Base-by-base conservation (phyloP, 1,284 basidiomycete species). In the Trichosporon ovoides region DNA sequence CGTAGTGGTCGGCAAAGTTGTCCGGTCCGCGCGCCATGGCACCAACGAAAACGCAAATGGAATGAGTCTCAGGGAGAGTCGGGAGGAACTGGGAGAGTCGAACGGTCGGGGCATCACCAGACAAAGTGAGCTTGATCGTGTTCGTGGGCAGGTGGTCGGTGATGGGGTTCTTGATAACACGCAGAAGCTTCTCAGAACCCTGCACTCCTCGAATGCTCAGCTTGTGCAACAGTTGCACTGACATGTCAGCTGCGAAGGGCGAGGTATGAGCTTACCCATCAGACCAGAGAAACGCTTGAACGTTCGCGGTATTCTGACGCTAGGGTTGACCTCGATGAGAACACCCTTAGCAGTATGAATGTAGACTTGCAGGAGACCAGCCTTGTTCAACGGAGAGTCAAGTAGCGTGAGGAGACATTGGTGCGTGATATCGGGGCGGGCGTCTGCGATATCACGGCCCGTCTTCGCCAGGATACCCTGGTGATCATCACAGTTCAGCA, bases 401-500 rank as follows among this genome's bases (percentile, higher is more conserved):
- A 99, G 85, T 11, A 99, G 82, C 0, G 95, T 99, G 62, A 99
- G 81, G 9, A 99, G 84, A 74, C 96, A 99, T 83, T 98, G 96
- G 77, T 99, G 95, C 0, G 96, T 98, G 72, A 98, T 98, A 77
- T 98, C 96, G 6, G 96, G 95, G 63, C 95, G 81, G 18, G 96
- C 95, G 77, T 98, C 94, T 19, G 96, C 94, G 66, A 98, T 98
- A 78, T 99, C 96, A 68, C 95, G 83, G 28, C 93, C 92, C 3
- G 94, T 97, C 79, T 97, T 98, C 7, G 96, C 95, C 60, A 99
- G 81, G 63, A 99, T 96, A 52, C 95, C 92, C 77, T 99, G 95
- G 78, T 98, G 95, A 69, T 99, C 95, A 76, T 99, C 95, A 78
- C 96, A 98, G 78, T 99, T 99, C 66, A 99, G 80, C 59, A 99